phyloP scores from a whole-genome alignment of 139 green algal genomes.

The Ulvella scutata region DNA sequence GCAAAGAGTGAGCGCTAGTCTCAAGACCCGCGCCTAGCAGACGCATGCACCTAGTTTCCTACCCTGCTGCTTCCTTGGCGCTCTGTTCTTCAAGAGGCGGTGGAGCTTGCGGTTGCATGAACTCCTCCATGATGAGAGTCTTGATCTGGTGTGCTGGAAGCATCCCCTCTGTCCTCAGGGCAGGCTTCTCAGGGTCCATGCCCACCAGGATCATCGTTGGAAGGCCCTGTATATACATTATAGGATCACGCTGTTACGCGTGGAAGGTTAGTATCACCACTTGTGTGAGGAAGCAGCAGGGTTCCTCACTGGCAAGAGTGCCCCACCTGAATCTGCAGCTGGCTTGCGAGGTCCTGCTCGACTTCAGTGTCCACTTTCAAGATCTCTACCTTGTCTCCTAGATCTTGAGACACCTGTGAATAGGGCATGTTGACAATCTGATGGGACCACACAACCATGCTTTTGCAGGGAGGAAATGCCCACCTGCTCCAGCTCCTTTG shows the following conservation, averaged over 20 bases:
- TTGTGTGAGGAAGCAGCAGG: too few relatives aligned
- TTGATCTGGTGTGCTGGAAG: slow-evolving; percentile 65
- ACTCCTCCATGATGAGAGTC: slow-evolving; percentile 55
- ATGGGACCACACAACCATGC: not conserved
- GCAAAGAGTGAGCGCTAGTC: too few relatives aligned
- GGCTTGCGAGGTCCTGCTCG: not conserved
- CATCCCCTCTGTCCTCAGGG: slow-evolving; percentile 79
- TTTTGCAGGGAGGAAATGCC: not conserved
- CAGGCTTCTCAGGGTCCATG: slow-evolving; percentile 64
- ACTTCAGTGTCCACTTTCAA: slow-evolving; percentile 87
- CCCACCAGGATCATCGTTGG: slow-evolving; percentile 89
- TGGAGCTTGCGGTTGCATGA: slow-evolving; percentile 6
- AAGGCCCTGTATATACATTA: slow-evolving; percentile 83
- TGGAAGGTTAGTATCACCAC: too few relatives aligned
- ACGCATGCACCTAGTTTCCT: too few relatives aligned
- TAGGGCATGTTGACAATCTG: not conserved
- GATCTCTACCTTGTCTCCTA: slow-evolving; percentile 53
- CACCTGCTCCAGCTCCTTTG: slow-evolving; percentile 62
- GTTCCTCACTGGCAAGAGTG: too few relatives aligned
- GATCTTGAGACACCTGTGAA: slow-evolving; percentile 22
- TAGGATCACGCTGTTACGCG: too few relatives aligned
- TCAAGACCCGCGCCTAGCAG: too few relatives aligned
- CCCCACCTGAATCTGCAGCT: not conserved
- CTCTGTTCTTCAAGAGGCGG: not conserved
- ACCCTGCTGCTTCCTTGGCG: too few relatives aligned